A percentile compares a stretch with the other conserved stretches of the same genome.
Evolutionary conservation across 257 asterid genomes (phyloP).

Genomic region (Solanum ahanhuiri): DNA sequence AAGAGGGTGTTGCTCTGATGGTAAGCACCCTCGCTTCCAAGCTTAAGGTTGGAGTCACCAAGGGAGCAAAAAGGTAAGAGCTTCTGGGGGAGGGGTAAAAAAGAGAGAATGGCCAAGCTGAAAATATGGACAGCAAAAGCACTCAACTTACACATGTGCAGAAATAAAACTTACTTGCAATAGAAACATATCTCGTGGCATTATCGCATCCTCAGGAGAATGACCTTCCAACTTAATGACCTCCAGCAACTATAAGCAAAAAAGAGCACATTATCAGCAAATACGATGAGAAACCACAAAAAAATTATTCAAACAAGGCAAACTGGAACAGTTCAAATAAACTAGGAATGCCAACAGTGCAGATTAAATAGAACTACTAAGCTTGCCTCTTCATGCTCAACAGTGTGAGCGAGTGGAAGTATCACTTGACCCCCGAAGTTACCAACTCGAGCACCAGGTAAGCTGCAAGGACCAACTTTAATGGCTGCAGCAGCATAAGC

Average conservation of each 20-base stretch:
- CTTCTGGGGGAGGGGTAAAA: not conserved
- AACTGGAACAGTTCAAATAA: not conserved
- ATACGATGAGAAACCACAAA: not conserved
- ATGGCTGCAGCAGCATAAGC: constrained; percentile 73
- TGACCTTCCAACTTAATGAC: constrained; percentile 78
- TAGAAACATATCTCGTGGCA: constrained; percentile 68
- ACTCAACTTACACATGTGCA: not conserved
- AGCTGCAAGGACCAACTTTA: constrained; percentile 54
- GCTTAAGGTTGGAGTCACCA: not conserved
- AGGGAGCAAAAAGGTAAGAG: not conserved
- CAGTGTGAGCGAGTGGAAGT: constrained; percentile 77
- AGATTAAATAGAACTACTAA: not conserved
- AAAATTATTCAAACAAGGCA: not conserved
- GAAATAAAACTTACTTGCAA: constrained; percentile 48
- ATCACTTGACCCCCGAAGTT: constrained; percentile 72
- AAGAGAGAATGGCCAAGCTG: not conserved
- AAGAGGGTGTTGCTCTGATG: not conserved
- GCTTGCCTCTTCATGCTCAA: constrained; percentile 94
- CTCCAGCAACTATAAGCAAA: constrained; percentile 61
- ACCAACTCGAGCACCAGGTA: constrained; percentile 50
- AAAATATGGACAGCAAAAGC: not conserved
- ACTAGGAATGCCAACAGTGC: not conserved
- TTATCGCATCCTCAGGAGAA: constrained; percentile 55
- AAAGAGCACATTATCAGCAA: not conserved
- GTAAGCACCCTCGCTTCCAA: not conserved